Conservation (phyloP, 2,329 filamentous ascomycete species). For the Claviceps pusilla region DNA sequence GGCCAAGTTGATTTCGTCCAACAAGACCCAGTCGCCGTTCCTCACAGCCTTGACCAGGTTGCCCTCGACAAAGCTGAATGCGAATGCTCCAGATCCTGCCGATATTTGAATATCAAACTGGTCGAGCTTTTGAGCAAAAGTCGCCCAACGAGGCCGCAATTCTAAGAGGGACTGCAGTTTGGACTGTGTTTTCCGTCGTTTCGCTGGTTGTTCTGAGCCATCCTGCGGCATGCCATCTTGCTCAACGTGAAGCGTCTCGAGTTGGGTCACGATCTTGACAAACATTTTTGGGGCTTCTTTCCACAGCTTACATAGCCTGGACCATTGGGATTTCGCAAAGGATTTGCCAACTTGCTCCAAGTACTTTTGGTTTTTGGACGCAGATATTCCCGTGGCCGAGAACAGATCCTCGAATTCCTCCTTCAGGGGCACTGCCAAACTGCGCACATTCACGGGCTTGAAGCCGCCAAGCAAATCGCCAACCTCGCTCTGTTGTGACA, state of each 20-base stretch:
- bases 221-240: slow-evolving; percentile 20
- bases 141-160: slow-evolving; percentile 57
- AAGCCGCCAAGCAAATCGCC: slow-evolving; percentile 93
- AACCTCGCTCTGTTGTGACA: slow-evolving; percentile 95
- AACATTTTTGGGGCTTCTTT: slow-evolving; percentile 82
- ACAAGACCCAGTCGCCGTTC: slow-evolving; percentile 90
- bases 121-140: slow-evolving; percentile 58
- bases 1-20: slow-evolving; percentile 95
- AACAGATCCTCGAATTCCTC: slow-evolving; percentile 92
- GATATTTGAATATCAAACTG: slow-evolving; percentile 70
- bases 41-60: slow-evolving; percentile 91
- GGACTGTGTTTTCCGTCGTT: slow-evolving; percentile 49
- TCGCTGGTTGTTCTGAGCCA: slow-evolving; percentile 44
- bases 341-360: slow-evolving; percentile 66
- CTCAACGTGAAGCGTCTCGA: slow-evolving; percentile 30
- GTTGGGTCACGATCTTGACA: slow-evolving; percentile 46
- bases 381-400: slow-evolving; percentile 66
- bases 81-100: slow-evolving; percentile 59
- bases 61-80: slow-evolving; percentile 91
- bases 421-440: slow-evolving; percentile 73
- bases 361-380: slow-evolving; percentile 76
- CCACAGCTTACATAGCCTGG: slow-evolving; percentile 73
- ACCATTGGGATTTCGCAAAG: slow-evolving; percentile 73
- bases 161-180: slow-evolving; percentile 50
- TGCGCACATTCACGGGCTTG: slow-evolving; percentile 86